Base-by-base conservation (phyloP, 1,139 yeast species). In the Arxiozyma bovina region DNA sequence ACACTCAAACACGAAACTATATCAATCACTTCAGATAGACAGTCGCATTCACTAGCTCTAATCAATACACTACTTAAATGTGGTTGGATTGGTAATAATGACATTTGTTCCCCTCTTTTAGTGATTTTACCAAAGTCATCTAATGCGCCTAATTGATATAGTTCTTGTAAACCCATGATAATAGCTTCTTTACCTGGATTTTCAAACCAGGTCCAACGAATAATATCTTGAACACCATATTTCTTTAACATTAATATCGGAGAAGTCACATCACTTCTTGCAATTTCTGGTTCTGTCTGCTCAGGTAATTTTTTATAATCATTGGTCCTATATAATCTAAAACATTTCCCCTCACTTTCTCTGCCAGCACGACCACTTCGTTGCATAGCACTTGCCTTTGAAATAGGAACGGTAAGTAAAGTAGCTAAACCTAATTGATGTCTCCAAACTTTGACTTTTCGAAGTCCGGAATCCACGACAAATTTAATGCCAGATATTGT, bases 341-440 rank as follows among this genome's bases (percentile, higher is more conserved):
- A 93, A 45, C 95, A 90, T 69, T 91, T 93, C 52, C 99, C 99
- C 46, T 87, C 82, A 8, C 81, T 78, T 73, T 93, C 98, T 81
- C 99, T 88, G 61, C 99, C 99, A 30, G 99, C 99, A 77, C 99
- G 87, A 69, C 99, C 99, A 55, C 94, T 85, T 71, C 99, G 78
- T 73, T 93, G 99, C 48, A 86, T 81, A 0, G 99, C 99, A 45
- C 96, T 87, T 0, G 98, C 96, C 65, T 87, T 90, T 0, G 98
- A 90, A 21, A 94, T 85, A 1, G 99, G 93, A 0, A 94, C 89
- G 0, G 97, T 90, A 51, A 91, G 74, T 65, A 93, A 78, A 0
- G 98, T 87, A 15, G 96, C 94, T 48, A 93, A 77, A 0, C 98
- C 98, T 46, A 91, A 73, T 62, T 85, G 90, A 64, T 93, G 96